Evolutionary conservation across 495 filamentous ascomycete genomes (phyloP), one percentile per base, ranked within the genome.

Genomic region (Penicillium odoratum): DNA sequence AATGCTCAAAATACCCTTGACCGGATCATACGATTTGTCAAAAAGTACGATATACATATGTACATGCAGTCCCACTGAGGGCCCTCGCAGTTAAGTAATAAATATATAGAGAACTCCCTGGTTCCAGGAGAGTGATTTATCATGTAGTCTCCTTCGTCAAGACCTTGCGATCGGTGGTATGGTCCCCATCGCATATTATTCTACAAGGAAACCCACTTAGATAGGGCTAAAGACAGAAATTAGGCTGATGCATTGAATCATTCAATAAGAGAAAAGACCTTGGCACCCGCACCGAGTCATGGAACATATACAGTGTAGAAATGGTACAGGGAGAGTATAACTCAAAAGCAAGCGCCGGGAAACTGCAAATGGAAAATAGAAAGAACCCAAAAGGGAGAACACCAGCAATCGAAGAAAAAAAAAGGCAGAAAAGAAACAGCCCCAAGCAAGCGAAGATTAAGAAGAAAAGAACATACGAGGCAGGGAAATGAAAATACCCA

Each of bases 1-100:
- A 74, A 74, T 74, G 69, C 67, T 76, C 66, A 72, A 67, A 65
- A 74, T 76, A 75, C 73, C 72, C 73, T 73, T 65, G 62, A 60
- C 38, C 30, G 61, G 67, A 71, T 67, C 47, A 62, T 60, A 60
- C 58, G 50, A 50, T 43, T 5, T 55, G 11, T 51, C 28, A 11
- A 25, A 25, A n/a, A 21, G 43, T 21, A 53, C 13, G 1, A 28
- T 18, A 16, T 2, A 21, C 21, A 21, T 21, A 21, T 21, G 21
- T 21, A 21, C 21, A 21, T 21, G 21, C 21, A 1, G 31, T 21
- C 26, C 31, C 1, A 33, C 31, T 33, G 31, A 10, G 31, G 31
- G 31, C 31, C 9, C 21, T 21, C 21, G 21, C 21, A 21, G 21
- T 21, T 21, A 21, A 21, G 2, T 2, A 21, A 21, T 21, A 21